Base-by-base conservation (phyloP, 108 stramenopile genomes). In the Mediolabrus comicus region DNA sequence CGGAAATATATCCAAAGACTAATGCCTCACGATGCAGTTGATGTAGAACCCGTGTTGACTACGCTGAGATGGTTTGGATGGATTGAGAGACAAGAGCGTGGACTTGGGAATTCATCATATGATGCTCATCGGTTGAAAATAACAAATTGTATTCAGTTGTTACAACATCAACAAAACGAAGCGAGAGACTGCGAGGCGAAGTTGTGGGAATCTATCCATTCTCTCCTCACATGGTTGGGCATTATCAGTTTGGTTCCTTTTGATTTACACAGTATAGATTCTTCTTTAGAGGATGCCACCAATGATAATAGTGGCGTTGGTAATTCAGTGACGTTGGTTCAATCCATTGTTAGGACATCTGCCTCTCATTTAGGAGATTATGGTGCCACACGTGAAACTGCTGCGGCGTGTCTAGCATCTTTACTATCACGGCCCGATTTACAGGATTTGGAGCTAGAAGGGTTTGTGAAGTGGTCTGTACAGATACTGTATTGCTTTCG, bases 171-270 rank as follows among this genome's bases (percentile, higher is more conserved):
- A 60, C 68, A 74, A 29, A 46, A 59, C 29, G 38, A 80, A 8
- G 29, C n/a, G 4, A 35, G 19, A 2, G 59, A 56, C 67, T 22
- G 46, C 9, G 84, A 81, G 49, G 73, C 86, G 19, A 66, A 90
- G 43, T 58, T 69, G 4, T 99, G 99, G 99, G 92, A 97, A 82
- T 88, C 92, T 10, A 66, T 94, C 0, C 98, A 98, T 74, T 65
- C 82, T n/a, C 74, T 98, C n/a, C 85, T 98, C 78, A 86, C 95
- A 41, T 99, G 99, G 99, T 72, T 99, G 80, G 86, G 82, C 25
- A 94, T 97, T 62, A 79, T 99, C 26, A 88, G 90, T 57, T 84
- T 98, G 28, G 92, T 98, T 9, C 99, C 99, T 5, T 98, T 99
- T 71, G 90, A 97, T 73, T 83, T 96, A 35, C 39, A 62, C 38